These are phyloP conservation scores for Chaetomiaceae sp. DNA, from an alignment of 2,329 filamentous ascomycete genomes.

Conservation along the genomic window DNA sequence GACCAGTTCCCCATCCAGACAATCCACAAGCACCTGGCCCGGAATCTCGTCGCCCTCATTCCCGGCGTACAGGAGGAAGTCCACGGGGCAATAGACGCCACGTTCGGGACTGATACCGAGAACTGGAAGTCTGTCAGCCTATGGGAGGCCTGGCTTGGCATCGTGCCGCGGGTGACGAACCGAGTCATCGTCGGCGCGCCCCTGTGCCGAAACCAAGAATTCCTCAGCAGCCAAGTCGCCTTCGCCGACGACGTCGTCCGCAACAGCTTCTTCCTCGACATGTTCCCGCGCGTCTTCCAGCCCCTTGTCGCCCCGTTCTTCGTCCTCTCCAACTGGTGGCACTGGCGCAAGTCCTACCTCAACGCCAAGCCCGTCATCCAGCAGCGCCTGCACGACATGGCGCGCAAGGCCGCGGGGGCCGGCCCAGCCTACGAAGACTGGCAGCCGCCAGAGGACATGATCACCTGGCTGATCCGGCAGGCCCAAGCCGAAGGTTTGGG, in stretches of 20 bases:
- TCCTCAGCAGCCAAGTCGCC: conserved; percentile 43
- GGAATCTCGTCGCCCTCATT: conserved; percentile 37
- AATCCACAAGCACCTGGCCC: conserved; percentile 42
- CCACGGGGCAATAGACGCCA: conserved; percentile 32
- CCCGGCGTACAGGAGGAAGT: conserved; percentile 41
- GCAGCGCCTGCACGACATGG: conserved; percentile 45
- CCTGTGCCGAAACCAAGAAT: conserved; percentile 40
- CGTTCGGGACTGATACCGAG: conserved; percentile 33
- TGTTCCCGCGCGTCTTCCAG: conserved; percentile 45
- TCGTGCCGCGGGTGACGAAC: conserved; percentile 43
- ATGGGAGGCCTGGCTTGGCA: conserved; percentile 41
- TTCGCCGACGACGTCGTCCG: conserved; percentile 49
- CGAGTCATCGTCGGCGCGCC: conserved; percentile 38
- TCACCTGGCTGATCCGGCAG: conserved; percentile 53
- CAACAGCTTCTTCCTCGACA: conserved; percentile 41
- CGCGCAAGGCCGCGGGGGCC: conserved; percentile 34
- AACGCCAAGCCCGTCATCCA: conserved; percentile 45
- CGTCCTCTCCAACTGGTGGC: conserved; percentile 42
- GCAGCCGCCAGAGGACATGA: conserved; percentile 50
- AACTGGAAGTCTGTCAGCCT: conserved; percentile 40
- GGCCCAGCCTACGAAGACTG: conserved; percentile 40
- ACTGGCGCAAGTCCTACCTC: conserved; percentile 42
- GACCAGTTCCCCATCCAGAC: conserved; percentile 39
- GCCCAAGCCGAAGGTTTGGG: conserved; percentile 41
- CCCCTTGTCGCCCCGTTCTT: conserved; percentile 45